phyloP scores from a whole-genome alignment of 2,329 filamentous ascomycete species.

The Fusarium sp. region DNA sequence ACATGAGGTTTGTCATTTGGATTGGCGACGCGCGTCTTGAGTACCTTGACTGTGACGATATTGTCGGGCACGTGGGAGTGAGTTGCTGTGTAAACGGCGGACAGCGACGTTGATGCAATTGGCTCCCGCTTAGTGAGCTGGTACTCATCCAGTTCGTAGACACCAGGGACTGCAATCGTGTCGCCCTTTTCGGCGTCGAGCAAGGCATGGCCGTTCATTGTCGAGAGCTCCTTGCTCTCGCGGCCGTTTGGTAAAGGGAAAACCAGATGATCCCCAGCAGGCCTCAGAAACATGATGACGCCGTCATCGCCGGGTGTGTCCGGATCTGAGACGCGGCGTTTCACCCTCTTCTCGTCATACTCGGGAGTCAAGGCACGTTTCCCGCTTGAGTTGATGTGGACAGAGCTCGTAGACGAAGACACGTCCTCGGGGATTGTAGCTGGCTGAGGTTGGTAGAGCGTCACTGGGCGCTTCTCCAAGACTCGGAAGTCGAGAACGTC shows the following conservation, averaged over 20 bases:
- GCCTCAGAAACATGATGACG: constrained; percentile 70
- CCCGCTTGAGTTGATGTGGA: constrained; percentile 61
- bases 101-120: constrained; percentile 70
- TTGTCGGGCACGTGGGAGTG: constrained; percentile 68
- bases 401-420: constrained; percentile 51
- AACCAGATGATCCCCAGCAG: constrained; percentile 65
- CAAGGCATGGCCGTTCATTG: constrained; percentile 65
- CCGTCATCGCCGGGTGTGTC: constrained; percentile 58
- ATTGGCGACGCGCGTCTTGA: constrained; percentile 66
- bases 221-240: constrained; percentile 64
- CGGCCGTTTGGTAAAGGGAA: constrained; percentile 66
- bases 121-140: constrained; percentile 69
- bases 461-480: constrained; percentile 68
- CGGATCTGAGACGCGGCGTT: constrained; percentile 56
- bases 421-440: constrained; percentile 49
- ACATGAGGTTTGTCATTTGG: constrained; percentile 63
- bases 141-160: constrained; percentile 68
- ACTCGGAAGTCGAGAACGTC: constrained; percentile 73
- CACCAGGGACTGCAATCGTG: constrained; percentile 65
- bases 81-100: constrained; percentile 70
- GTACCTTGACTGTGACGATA: constrained; percentile 73
- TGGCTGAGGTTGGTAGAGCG: constrained; percentile 54
- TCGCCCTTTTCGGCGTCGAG: constrained; percentile 67
- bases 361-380: constrained; percentile 67
- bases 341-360: constrained; percentile 62